Evolutionary conservation across 495 filamentous ascomycete genomes (phyloP).

Genomic region (Talaromyces adpressus): DNA sequence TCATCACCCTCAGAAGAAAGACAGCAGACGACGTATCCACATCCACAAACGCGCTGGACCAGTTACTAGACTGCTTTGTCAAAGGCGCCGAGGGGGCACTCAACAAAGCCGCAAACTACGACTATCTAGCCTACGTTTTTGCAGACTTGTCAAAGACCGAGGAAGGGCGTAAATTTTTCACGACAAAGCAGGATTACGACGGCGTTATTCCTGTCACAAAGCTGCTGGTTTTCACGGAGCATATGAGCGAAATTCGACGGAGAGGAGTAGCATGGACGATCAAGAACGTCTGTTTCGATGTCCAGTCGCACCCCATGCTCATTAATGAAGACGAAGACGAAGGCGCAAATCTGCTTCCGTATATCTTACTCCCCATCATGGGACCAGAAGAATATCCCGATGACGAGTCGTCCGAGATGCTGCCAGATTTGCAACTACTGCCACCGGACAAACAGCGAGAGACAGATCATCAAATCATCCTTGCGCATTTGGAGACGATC

Average conservation of each 20-base stretch:
- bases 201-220: slow-evolving; percentile 76
- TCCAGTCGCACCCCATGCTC: slow-evolving; percentile 62
- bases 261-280: slow-evolving; percentile 89
- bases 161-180: slow-evolving; percentile 70
- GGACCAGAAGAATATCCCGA: slow-evolving; percentile 52
- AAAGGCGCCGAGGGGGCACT: slow-evolving; percentile 73
- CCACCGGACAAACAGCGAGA: slow-evolving; percentile 84
- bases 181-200: slow-evolving; percentile 66
- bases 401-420: slow-evolving; percentile 69
- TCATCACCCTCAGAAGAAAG: slow-evolving; percentile 58
- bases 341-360: slow-evolving; percentile 69
- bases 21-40: slow-evolving; percentile 54
- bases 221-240: slow-evolving; percentile 86
- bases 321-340: slow-evolving; percentile 57
- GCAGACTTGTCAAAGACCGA: slow-evolving; percentile 80
- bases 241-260: slow-evolving; percentile 67
- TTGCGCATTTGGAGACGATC: slow-evolving; percentile 83
- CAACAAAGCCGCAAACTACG: slow-evolving; percentile 81
- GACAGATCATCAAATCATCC: slow-evolving; percentile 61
- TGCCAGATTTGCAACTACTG: slow-evolving; percentile 79
- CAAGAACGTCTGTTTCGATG: slow-evolving; percentile 75
- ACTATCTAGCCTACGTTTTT: slow-evolving; percentile 90
- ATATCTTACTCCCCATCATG: slow-evolving; percentile 67
- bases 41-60: slow-evolving; percentile 70
- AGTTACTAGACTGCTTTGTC: slow-evolving; percentile 92